Base-by-base conservation (phyloP, 192 early-diverging fungal genomes). In the Diversispora eburnea region DNA sequence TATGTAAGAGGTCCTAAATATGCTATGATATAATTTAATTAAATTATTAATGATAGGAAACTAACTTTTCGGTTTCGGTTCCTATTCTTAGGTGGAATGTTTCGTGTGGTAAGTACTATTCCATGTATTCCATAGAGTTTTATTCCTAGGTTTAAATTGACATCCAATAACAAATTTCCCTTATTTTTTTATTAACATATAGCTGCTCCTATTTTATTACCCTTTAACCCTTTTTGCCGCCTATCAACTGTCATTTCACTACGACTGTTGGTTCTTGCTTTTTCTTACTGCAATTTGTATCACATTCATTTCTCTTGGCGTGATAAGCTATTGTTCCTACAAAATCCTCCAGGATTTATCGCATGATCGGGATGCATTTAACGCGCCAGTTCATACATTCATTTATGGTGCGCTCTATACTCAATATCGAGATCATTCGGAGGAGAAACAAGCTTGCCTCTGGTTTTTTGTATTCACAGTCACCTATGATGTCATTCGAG, bases 21-120 rank as follows among this genome's bases (percentile, higher is more conserved):
- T n/a, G n/a, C n/a, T n/a, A n/a, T n/a, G n/a, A n/a, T n/a, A n/a
- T n/a, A n/a, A n/a, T n/a, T n/a, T n/a, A n/a, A n/a, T n/a, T n/a
- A n/a, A n/a, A n/a, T n/a, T n/a, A n/a, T n/a, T n/a, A n/a, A n/a
- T n/a, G n/a, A n/a, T n/a, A n/a, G n/a, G n/a, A n/a, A n/a, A n/a
- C n/a, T n/a, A n/a, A 13, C 2, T 52, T 52, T 52, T 52, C 17
- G 2, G 17, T 52, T 3, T 52, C 17, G 10, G 4, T 2, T 52
- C 2, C 0, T 10, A 9, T 15, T 51, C 22, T 25, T 6, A 70
- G 68, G 68, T 70, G 49, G 52, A 70, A 57, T 70, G 9, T 8
- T 70, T 56, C 68, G 68, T 56, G 54, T 41, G n/a, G 68, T 70
- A 45, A 70, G 39, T 42, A 45, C n/a, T n/a, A n/a, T n/a, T n/a